A percentile compares a stretch with the other conserved stretches of the same genome.
These are phyloP conservation scores for Durusdinium trenchii DNA, from an alignment of 73 alveolate genomes.

Conservation along the genomic window DNA sequence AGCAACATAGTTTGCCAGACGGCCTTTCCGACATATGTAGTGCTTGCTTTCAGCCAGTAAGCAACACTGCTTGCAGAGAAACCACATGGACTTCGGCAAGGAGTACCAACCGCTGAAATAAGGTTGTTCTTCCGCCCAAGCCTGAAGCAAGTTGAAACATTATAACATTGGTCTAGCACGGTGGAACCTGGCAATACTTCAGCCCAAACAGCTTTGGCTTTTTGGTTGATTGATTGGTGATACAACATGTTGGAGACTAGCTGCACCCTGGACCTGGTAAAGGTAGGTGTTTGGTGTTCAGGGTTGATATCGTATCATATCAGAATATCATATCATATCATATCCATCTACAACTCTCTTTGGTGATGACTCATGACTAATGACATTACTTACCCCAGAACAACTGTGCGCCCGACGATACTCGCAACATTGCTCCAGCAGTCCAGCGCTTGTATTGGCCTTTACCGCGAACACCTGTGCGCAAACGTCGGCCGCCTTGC, in stretches of 20 bases:
- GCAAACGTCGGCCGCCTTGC: neutral
- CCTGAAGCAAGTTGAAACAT: no score
- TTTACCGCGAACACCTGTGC: neutral
- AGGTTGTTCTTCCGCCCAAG: no score
- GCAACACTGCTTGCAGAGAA: neutral
- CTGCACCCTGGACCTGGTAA: no score
- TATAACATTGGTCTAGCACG: no score
- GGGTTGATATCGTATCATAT: no score
- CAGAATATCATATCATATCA: neutral
- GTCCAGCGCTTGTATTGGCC: neutral
- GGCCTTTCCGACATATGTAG: neutral
- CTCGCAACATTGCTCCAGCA: neutral
- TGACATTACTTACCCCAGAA: neutral
- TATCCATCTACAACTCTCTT: neutral
- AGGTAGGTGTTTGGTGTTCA: no score
- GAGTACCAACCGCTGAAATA: no score
- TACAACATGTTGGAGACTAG: no score
- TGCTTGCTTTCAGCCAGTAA: neutral
- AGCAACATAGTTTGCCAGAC: no score
- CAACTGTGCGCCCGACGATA: neutral
- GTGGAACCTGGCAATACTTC: no score
- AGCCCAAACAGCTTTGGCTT: no score
- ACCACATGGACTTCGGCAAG: neutral
- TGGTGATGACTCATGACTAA: neutral
- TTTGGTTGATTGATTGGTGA: no score